Conservation (phyloP, 371 early-diverging fungal genomes). For the Nosema muscidifuracis region DNA sequence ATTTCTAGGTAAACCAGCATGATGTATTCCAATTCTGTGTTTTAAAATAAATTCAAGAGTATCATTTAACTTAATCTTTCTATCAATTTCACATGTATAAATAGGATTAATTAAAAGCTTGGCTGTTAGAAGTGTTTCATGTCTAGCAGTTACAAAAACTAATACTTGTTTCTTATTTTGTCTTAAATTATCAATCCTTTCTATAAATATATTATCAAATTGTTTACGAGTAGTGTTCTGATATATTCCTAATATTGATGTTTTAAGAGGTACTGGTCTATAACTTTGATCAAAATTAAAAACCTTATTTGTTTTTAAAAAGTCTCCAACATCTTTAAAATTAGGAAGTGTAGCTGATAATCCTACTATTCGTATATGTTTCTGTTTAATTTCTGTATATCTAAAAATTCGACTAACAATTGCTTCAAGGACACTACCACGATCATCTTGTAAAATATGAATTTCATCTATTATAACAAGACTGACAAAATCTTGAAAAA, state of each 20-base stretch:
- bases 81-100: slow-evolving; percentile 61
- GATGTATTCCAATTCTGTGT: slow-evolving; percentile 84
- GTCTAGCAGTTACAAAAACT: slow-evolving; percentile 91
- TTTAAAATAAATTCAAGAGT: slow-evolving; percentile 15
- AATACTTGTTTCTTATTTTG: slow-evolving; percentile 77
- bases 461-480: slow-evolving; percentile 97
- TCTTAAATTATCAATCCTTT: slow-evolving; percentile 55
- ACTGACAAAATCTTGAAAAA: slow-evolving; percentile 68
- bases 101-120: slow-evolving; percentile 72
- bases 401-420: slow-evolving; percentile 85
- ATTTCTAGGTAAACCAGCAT: slow-evolving; percentile 89
- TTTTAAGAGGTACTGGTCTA: slow-evolving; percentile 68
- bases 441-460: slow-evolving; percentile 91
- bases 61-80: slow-evolving; percentile 65
- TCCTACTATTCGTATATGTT: slow-evolving; percentile 83
- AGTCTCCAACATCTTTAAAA: slow-evolving; percentile 85
- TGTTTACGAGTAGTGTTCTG: slow-evolving; percentile 56
- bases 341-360: slow-evolving; percentile 97
- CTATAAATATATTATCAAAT: slow-evolving; percentile 46
- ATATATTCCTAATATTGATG: slow-evolving; percentile 66
- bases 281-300: slow-evolving; percentile 84
- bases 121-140: slow-evolving; percentile 86
- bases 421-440: slow-evolving; percentile 93
- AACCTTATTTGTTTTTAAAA: slow-evolving; percentile 78
- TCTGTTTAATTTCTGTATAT: slow-evolving; percentile 76